Evolutionary conservation across 2,329 filamentous ascomycete species (phyloP), one percentile per base, ranked within the genome.

Genomic region (Sclerotinia borealis): DNA sequence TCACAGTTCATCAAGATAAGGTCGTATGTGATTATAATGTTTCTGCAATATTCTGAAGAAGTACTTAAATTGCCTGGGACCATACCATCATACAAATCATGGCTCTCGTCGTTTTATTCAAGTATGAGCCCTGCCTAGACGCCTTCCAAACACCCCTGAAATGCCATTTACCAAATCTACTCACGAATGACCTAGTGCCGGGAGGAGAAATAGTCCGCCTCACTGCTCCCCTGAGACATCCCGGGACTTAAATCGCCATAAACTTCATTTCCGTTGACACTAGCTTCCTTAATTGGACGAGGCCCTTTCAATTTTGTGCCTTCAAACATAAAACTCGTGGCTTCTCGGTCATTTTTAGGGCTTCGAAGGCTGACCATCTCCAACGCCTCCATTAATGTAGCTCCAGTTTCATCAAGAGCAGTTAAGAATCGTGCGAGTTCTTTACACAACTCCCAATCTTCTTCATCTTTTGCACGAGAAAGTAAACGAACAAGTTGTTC

Each of bases 381-480:
- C 75, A 96, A 81, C 2, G 89, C 90, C 70, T 88, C 85, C 61
- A 85, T 81, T 55, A 99, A 80, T 50, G 91, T 93, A 68, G 88
- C 86, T 0, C 95, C 95, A 17, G 87, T 90, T 68, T 91, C 88
- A 73, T 99, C 95, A 71, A 99, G 86, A 6, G 93, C 93, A 52
- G 96, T 92, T 63, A 99, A 78, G 76, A 99, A 99, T n/a, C 93
- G 83, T 13, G 95, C 93, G 34, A 99, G 81, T 75, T 99, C 95
- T 71, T 92, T 95, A 77, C 95, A 98, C 34, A 99, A 79, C 70
- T 98, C 93, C 92, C 93, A 99, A 72, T 98, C 93, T 55, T 87
- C 86, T 75, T 93, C 92, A 37, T 86, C 82, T 71, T 93, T 93
- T 0, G 93, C 95, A 55, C 90, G 82, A 37, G 85, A 86, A 63